Evolutionary conservation across 2,329 filamentous ascomycete genomes (phyloP).

Genomic region (Chaetomiaceae sp.): DNA sequence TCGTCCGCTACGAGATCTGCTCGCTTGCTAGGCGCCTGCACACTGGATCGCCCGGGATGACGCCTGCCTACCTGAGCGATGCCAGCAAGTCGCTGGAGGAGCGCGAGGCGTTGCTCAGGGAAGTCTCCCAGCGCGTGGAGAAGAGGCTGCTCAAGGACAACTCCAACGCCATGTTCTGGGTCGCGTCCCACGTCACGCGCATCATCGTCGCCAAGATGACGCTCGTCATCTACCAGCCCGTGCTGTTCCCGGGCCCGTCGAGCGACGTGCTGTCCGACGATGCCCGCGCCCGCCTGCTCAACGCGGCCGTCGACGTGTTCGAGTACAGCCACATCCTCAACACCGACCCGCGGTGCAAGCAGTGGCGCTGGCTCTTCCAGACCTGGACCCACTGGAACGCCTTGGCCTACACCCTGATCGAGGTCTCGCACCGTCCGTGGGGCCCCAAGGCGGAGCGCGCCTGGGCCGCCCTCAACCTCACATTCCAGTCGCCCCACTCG

Average conservation of each 20-base stretch:
- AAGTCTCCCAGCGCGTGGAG: slow-evolving; percentile 42
- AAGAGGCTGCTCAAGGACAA: slow-evolving; percentile 49
- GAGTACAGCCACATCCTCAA: slow-evolving; percentile 54
- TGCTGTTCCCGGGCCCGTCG: slow-evolving; percentile 39
- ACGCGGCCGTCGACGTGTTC: slow-evolving; percentile 50
- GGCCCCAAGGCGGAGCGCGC: slow-evolving; percentile 43
- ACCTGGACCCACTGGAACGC: slow-evolving; percentile 58
- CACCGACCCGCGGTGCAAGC: slow-evolving; percentile 42
- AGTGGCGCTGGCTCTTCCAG: slow-evolving; percentile 57
- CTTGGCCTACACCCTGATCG: slow-evolving; percentile 52
- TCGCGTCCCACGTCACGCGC: slow-evolving; percentile 44
- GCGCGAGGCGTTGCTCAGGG: slow-evolving; percentile 35
- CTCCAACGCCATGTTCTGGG: slow-evolving; percentile 48
- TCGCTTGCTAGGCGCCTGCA: slow-evolving; percentile 38
- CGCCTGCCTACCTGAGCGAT: slow-evolving; percentile 30
- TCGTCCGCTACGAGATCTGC: slow-evolving; percentile 43
- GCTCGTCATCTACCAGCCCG: slow-evolving; percentile 50
- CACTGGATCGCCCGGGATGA: slow-evolving; percentile 33
- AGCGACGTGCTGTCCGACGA: slow-evolving; percentile 33
- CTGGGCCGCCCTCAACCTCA: slow-evolving; percentile 41
- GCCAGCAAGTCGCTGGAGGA: slow-evolving; percentile 37
- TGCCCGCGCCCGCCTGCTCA: slow-evolving; percentile 37
- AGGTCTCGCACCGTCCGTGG: slow-evolving; percentile 44
- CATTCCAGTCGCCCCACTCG: slow-evolving; percentile 32
- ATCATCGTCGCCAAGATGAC: slow-evolving; percentile 52